A percentile compares a stretch with the other conserved stretches of the same genome.
These are phyloP conservation scores for Cucurbita maxima DNA, from an alignment of 306 rosid species.

Conservation along the genomic window DNA sequence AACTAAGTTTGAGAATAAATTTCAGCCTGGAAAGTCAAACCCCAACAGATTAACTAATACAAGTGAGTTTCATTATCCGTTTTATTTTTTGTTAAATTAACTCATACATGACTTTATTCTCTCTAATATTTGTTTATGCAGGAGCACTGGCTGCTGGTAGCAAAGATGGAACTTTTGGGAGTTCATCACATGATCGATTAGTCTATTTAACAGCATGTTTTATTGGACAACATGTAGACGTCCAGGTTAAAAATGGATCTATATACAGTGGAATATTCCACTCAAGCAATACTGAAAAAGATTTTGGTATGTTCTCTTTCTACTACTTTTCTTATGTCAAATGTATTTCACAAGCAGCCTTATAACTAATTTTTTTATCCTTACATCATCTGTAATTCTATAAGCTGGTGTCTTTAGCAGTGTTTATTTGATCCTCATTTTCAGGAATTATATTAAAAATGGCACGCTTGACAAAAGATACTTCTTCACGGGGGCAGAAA, in stretches of 20 bases:
- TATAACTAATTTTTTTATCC: neutral
- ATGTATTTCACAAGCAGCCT: neutral
- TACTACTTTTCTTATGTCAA: slow-evolving; percentile 6
- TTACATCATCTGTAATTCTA: neutral
- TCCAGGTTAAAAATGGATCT: slow-evolving; percentile 82
- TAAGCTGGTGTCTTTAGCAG: neutral
- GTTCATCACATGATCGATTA: slow-evolving; percentile 64
- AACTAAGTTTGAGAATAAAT: slow-evolving; percentile 40
- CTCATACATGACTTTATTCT: neutral
- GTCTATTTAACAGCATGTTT: slow-evolving; percentile 53
- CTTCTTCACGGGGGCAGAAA: slow-evolving; percentile 49
- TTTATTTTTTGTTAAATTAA: no score
- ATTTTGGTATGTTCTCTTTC: slow-evolving; percentile 53
- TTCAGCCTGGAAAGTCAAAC: slow-evolving; percentile 50
- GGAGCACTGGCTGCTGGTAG: slow-evolving; percentile 39
- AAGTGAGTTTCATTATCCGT: neutral
- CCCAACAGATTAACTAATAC: slow-evolving; percentile 32
- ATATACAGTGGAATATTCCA: slow-evolving; percentile 85
- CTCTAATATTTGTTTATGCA: slow-evolving; percentile 17
- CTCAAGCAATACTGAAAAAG: slow-evolving; percentile 58
- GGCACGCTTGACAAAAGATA: slow-evolving; percentile 76
- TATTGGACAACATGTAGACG: slow-evolving; percentile 91
- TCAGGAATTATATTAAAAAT: slow-evolving; percentile 67
- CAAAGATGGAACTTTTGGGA: slow-evolving; percentile 40
- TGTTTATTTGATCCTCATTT: slow-evolving; percentile 13